A percentile compares a stretch with the other conserved stretches of the same genome.
phyloP scores from a whole-genome alignment of 2,329 filamentous ascomycete genomes.

The Sporothrix schenckii region DNA sequence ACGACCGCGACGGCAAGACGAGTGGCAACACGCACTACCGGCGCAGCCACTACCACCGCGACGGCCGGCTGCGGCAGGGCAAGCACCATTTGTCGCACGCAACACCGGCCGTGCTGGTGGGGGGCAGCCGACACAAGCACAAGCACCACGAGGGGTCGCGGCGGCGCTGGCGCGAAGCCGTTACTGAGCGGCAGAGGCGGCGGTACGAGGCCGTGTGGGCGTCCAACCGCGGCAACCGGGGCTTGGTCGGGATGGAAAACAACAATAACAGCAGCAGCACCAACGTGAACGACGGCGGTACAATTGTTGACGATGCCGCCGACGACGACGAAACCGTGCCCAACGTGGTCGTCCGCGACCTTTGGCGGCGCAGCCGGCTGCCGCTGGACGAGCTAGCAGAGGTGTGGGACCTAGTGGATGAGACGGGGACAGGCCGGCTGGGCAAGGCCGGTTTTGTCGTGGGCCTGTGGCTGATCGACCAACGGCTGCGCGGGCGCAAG shows the following conservation, averaged over 20 bases:
- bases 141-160: constrained; percentile 76
- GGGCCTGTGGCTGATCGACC: constrained; percentile 80
- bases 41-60: constrained; percentile 39
- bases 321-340: constrained; percentile 58
- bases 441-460: constrained; percentile 76
- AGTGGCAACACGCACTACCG: constrained; percentile 24
- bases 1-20: constrained; percentile 21
- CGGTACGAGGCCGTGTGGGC: constrained; percentile 85
- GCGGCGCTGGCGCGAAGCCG: constrained; percentile 74
- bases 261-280: constrained; percentile 12
- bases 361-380: constrained; percentile 73
- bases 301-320: constrained; percentile 16
- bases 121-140: constrained; percentile 57
- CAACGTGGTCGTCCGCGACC: constrained; percentile 70
- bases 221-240: constrained; percentile 67
- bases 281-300: not conserved
- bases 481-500: constrained; percentile 77
- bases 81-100: constrained; percentile 30
- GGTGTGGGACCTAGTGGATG: constrained; percentile 76
- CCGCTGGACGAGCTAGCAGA: constrained; percentile 69
- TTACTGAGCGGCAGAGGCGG: constrained; percentile 72
- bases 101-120: constrained; percentile 44
- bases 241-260: constrained; percentile 18
- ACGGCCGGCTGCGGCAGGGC: constrained; percentile 49
- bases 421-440: constrained; percentile 57